Conservation (phyloP, 768 basidiomycete species). For the Trametes punicea region DNA sequence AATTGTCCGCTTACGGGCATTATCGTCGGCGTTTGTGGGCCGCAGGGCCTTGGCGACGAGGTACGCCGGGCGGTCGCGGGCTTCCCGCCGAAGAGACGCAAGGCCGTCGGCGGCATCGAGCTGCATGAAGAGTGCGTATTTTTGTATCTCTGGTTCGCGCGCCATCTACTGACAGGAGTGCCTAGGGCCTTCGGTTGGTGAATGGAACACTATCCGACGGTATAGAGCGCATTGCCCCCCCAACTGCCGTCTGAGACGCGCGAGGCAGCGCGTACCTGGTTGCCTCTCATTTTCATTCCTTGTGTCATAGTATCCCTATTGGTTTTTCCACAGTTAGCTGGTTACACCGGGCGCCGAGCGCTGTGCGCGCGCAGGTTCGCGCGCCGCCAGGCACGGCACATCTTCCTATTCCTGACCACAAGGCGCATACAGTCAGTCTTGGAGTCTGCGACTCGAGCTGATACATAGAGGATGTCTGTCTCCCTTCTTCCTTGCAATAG, state of each 20-base stretch:
- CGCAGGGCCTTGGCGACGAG: slow-evolving; percentile 37
- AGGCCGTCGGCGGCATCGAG: slow-evolving; percentile 40
- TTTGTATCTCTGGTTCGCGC: not conserved
- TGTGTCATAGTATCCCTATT: not conserved
- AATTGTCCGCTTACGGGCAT: slow-evolving; percentile 30
- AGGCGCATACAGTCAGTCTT: too few species aligned
- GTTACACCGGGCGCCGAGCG: not conserved
- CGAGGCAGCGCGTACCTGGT: not conserved
- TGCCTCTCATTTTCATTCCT: not conserved
- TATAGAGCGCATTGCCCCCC: not conserved
- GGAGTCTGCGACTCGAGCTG: too few species aligned
- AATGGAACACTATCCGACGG: not conserved
- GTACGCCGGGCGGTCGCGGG: slow-evolving; percentile 34
- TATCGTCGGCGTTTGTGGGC: slow-evolving; percentile 43
- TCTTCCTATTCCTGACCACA: too few species aligned
- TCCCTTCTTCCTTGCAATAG: too few species aligned
- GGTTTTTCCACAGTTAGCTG: not conserved
- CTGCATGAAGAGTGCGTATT: slow-evolving; percentile 40
- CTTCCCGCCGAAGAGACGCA: slow-evolving; percentile 32
- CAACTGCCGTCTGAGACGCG: slow-evolving; percentile 21
- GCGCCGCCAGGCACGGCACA: too few species aligned
- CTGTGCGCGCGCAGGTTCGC: too few species aligned
- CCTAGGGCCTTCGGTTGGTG: slow-evolving; percentile 21
- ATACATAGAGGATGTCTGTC: too few species aligned
- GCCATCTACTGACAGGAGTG: too few species aligned